Evolutionary conservation across 2,329 filamentous ascomycete species (phyloP), one percentile per base, ranked within the genome.

Genomic region (Neopestalotiopsis sp.): DNA sequence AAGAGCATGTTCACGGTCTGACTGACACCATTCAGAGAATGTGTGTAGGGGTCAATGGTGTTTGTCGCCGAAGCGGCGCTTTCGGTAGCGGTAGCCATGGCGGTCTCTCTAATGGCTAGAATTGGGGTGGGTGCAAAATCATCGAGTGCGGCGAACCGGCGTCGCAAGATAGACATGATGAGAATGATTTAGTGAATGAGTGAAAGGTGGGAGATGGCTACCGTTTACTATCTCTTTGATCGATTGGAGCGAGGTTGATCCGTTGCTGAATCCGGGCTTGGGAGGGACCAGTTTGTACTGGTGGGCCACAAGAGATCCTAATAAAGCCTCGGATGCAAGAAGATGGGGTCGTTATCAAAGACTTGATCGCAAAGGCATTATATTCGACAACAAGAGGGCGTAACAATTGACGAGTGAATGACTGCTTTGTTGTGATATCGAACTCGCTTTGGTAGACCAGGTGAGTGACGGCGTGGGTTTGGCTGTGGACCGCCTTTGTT

Each of bases 1-100:
- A 90, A 88, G 13, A 88, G 73, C 72, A 88, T 77, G 76, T 91
- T 90, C 72, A 85, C 81, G 1, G 80, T 72, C 75, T 90, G 88
- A 73, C 90, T 86, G 71, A 91, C 89, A 67, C 89, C 89, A 73
- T 85, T 86, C 70, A 91, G 83, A 61, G 82, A 83, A 40, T 84
- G 85, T 73, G 85, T 83, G 76, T 84, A 91, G 20, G 86, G 85
- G 14, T 85, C 83, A 69, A 90, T 86, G 24, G 86, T 88, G 24
- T 83, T 81, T 57, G 79, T 82, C 1, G 69, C 40, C 45, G 60
- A 24, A 28, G 83, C 63, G 4, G 74, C 69, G 56, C 67, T 64
- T 64, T 70, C 68, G 59, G 71, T 69, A 38, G 73, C 70, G 66
- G 73, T 69, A 42, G 71, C 67, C 61, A 63, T 68, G 66, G 73